A percentile compares a stretch with the other conserved stretches of the same genome.
phyloP scores from a whole-genome alignment of 2,329 filamentous ascomycete genomes.

The Colletotrichum destructivum region DNA sequence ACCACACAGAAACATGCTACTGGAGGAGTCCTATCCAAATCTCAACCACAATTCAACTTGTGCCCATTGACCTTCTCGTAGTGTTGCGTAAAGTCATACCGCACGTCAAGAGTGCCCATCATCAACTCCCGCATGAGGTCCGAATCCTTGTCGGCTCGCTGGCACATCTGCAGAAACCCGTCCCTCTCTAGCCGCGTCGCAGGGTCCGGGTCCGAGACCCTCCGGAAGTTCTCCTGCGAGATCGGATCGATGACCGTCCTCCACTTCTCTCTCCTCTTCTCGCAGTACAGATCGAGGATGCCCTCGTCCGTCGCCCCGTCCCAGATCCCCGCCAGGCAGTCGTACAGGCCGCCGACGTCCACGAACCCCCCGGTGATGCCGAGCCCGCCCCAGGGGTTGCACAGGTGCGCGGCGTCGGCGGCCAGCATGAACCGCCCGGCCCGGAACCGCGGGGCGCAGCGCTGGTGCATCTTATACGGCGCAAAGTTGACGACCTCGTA shows the following conservation, averaged over 20 bases:
- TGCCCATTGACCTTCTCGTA: conserved; percentile 48
- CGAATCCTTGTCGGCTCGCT: conserved; percentile 53
- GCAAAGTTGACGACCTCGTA: conserved; percentile 71
- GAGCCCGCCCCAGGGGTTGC: conserved; percentile 71
- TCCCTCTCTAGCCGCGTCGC: conserved; percentile 48
- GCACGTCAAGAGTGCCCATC: conserved; percentile 53
- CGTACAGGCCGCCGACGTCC: conserved; percentile 74
- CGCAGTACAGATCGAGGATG: conserved; percentile 62
- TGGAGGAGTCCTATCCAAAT: too few relatives aligned
- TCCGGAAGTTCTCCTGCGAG: conserved; percentile 60
- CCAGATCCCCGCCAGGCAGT: conserved; percentile 67
- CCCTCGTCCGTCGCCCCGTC: conserved; percentile 59
- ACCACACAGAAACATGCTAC: too few relatives aligned
- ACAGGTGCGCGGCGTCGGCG: conserved; percentile 73
- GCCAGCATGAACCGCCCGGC: conserved; percentile 70
- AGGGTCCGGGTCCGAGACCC: conserved; percentile 59
- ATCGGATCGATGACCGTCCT: conserved; percentile 60
- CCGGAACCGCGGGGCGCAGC: conserved; percentile 71
- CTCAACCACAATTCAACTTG: not conserved
- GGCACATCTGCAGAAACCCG: conserved; percentile 57
- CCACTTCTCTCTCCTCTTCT: conserved; percentile 63
- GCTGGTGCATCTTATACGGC: conserved; percentile 74
- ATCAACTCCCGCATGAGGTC: conserved; percentile 53
- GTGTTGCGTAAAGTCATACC: conserved; percentile 63
- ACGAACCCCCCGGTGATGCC: conserved; percentile 76